Conservation (phyloP, 257 asterid genomes). For the Paulownia fortunei region DNA sequence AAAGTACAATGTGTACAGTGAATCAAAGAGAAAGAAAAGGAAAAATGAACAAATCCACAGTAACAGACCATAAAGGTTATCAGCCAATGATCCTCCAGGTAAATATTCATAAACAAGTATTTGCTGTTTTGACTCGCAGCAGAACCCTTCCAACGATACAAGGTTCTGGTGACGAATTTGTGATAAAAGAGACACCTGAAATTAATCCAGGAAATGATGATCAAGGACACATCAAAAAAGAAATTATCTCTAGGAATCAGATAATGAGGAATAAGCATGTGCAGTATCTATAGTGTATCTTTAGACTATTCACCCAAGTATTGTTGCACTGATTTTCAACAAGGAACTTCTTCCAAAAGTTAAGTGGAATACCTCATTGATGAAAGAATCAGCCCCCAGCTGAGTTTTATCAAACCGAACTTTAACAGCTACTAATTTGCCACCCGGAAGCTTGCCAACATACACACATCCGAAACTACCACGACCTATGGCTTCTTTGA, state of each 20-base stretch:
- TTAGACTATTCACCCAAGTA: no score
- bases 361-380: slow-evolving; percentile 68
- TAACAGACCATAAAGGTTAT: slow-evolving; percentile 77
- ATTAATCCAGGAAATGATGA: slow-evolving; percentile 22
- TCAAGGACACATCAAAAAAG: background rate
- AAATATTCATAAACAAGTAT: slow-evolving; percentile 87
- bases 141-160: slow-evolving; percentile 83
- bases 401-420: slow-evolving; percentile 85
- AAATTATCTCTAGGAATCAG: background rate
- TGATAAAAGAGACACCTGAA: slow-evolving; percentile 80
- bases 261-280: background rate
- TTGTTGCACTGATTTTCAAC: no score
- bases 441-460: slow-evolving; percentile 74
- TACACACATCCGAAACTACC: slow-evolving; percentile 95
- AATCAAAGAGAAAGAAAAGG: background rate
- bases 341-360: no score
- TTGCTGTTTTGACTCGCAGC: slow-evolving; percentile 89
- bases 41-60: background rate
- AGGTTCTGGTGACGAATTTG: slow-evolving; percentile 83
- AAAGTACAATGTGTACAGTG: background rate
- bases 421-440: slow-evolving; percentile 84
- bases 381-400: slow-evolving; percentile 88
- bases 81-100: slow-evolving; percentile 85
- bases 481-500: slow-evolving; percentile 78
- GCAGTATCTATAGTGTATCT: no score